Evolutionary conservation across 805 yeast genomes (phyloP), one percentile per base, ranked within the genome.

Genomic region (Yamadazyma philogaea): DNA sequence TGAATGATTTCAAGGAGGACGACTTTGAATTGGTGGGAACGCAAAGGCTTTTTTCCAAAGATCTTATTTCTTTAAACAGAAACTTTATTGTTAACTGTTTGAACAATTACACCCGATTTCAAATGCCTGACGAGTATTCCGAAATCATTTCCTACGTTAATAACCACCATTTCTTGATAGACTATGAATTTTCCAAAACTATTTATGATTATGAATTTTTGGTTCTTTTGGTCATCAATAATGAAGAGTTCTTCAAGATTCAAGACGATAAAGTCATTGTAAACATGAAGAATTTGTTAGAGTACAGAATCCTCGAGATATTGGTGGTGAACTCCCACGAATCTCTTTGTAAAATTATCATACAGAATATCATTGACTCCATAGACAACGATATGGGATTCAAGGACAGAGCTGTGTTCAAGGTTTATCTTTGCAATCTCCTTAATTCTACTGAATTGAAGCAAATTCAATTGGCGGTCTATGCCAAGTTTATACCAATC

Each of bases 141-240:
- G 38, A 30, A 3, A 42, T 46, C 11, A 26, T 42, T 2, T 11
- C 35, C 10, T 46, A 34, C 28, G 30, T 63, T 56, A 18, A 36
- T 43, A 17, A 38, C 5, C 54, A 51, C 24, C 44, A 50, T 6
- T 48, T 46, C 24, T 40, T 40, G 15, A 44, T 52, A 4, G 48
- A 52, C 12, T 54, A 59, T 27, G 42, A 49, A 2, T 64, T 64
- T 34, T 47, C 49, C 7, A 47, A 59, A 1, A 57, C 68, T 0
- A 49, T 64, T 6, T 86, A 89, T 59, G 91, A 87, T 55, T 74
- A 81, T n/a, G 81, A 83, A 54, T 87, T 89, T 53, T 52, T 89
- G 28, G 58, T 87, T 46, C 65, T 84, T 42, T 55, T 82, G 46
- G 61, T 82, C 4, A 57, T 84, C 28, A 83, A 81, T 56, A 84